These are phyloP conservation scores for Raffaelea arxii DNA, from an alignment of 2,329 filamentous ascomycete genomes.

Conservation along the genomic window DNA sequence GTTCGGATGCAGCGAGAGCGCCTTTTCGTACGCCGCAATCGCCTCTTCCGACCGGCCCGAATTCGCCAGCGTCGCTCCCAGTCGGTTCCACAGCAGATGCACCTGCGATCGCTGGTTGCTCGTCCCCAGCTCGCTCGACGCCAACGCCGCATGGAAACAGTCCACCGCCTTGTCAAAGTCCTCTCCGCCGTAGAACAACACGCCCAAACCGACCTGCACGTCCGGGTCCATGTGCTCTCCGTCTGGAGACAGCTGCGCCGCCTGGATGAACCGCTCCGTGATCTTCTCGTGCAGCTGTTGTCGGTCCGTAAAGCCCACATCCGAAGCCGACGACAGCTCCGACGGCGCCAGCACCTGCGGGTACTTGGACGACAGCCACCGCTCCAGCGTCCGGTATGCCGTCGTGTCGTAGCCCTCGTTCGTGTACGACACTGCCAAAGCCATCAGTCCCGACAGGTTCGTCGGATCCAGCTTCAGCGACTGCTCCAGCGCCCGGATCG, in stretches of 20 bases:
- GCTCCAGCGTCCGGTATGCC: conserved; percentile 89
- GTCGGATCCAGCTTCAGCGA: conserved; percentile 79
- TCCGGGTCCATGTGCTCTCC: conserved; percentile 97
- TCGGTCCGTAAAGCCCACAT: conserved; percentile 90
- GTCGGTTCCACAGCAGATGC: conserved; percentile 92
- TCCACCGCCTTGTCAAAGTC: conserved; percentile 98
- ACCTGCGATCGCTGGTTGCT: conserved; percentile 79
- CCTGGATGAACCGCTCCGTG: conserved; percentile 81
- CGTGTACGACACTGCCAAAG: conserved; percentile 89
- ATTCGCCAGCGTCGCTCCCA: conserved; percentile 93
- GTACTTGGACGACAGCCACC: conserved; percentile 95
- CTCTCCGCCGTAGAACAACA: conserved; percentile 94
- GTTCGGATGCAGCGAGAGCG: conserved; percentile 81
- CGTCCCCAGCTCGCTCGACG: conserved; percentile 71
- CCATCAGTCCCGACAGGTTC: conserved; percentile 88
- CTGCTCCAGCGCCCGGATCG: conserved; percentile 87
- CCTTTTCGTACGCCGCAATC: conserved; percentile 92
- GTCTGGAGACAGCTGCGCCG: conserved; percentile 82
- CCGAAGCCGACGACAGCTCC: conserved; percentile 63
- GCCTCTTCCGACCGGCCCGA: conserved; percentile 89
- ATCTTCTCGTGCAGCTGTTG: conserved; percentile 83
- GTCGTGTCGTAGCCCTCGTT: conserved; percentile 98
- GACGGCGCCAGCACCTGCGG: conserved; percentile 67
- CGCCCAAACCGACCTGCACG: conserved; percentile 92
- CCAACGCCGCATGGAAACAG: conserved; percentile 89